Base-by-base conservation (phyloP, 2,329 filamentous ascomycete species). In the Diplodia corticola region DNA sequence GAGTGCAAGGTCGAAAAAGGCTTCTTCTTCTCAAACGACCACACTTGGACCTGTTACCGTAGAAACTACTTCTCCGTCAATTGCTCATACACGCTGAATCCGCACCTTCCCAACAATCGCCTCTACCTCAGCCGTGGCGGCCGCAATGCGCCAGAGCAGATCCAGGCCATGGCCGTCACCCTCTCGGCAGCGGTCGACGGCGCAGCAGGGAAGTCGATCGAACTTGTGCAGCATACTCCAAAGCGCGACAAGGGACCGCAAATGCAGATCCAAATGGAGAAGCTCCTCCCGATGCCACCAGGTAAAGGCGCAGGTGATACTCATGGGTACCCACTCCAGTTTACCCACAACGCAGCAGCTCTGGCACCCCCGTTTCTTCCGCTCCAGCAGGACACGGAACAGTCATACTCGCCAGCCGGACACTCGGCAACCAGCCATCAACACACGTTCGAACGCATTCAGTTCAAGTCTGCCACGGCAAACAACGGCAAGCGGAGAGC, bases 401-500 rank as follows among this genome's bases (percentile, higher is more conserved):
- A 71, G 51, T 46, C 60, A 17, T 78, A 73, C 66, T 75, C 75
- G 13, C 72, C 78, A 5, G 69, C 77, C 3, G 74, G 71, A 55
- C 76, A 78, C 54, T 69, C 72, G 0, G 74, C 69, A 30, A 76
- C 71, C 63, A 75, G 71, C 13, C 79, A 77, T 7, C 81, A 82
- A n/a, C 85, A 89, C 66, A 85, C 83, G 0, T 97, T 96, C 74
- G 93, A 97, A 75, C 88, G 93, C 12, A 95, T 97, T 61, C 93
- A 97, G 72, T 97, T 97, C 84, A 96, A 96, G 77, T 91, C 92
- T 70, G 93, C 93, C 1, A 97, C 93, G 0, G 92, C 92, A 26
- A 97, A 97, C 80, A 97, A 97, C 71, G 93, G 93, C 54, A 96
- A 96, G 77, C 85, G 93, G 70, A 85, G 93, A 66, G 93, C 93